Evolutionary conservation across 768 basidiomycete genomes (phyloP).

Genomic region (Psilocybe subaeruginosa): DNA sequence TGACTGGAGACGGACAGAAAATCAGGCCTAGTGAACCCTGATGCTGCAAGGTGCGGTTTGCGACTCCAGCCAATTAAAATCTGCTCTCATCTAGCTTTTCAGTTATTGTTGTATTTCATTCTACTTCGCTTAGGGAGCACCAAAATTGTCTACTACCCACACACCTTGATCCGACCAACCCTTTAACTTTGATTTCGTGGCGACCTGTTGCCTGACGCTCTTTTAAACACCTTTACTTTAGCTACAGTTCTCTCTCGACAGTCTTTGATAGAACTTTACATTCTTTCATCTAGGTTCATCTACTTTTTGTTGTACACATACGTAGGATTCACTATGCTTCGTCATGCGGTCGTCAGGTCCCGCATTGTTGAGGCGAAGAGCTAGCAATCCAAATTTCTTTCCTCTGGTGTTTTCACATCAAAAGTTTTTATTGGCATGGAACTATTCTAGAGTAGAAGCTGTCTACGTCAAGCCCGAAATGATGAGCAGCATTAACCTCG

Average conservation of each 20-base stretch:
- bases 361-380: constrained; percentile 1
- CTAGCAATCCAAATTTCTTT: neutral
- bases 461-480: constrained; percentile 25
- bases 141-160: constrained; percentile 11
- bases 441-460: constrained; percentile 12
- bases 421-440: constrained; percentile 13
- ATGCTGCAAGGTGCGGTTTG: constrained; percentile 3
- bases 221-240: constrained; percentile 17
- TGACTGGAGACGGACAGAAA: constrained; percentile 5
- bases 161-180: constrained; percentile 19
- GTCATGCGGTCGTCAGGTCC: neutral
- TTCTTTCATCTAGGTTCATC: constrained; percentile 14
- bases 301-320: constrained; percentile 16
- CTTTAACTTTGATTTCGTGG: constrained; percentile 16
- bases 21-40: neutral
- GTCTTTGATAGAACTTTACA: constrained; percentile 18
- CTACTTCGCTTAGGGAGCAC: constrained; percentile 14
- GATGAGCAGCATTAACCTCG: constrained; percentile 22
- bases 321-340: constrained; percentile 13
- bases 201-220: constrained; percentile 22
- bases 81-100: neutral
- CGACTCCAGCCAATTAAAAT: neutral
- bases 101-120: constrained; percentile 4
- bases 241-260: constrained; percentile 13
- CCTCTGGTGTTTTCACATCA: constrained; percentile 11